phyloP scores from a whole-genome alignment of 495 filamentous ascomycete species.

The Hypoxylon cercidicola region DNA sequence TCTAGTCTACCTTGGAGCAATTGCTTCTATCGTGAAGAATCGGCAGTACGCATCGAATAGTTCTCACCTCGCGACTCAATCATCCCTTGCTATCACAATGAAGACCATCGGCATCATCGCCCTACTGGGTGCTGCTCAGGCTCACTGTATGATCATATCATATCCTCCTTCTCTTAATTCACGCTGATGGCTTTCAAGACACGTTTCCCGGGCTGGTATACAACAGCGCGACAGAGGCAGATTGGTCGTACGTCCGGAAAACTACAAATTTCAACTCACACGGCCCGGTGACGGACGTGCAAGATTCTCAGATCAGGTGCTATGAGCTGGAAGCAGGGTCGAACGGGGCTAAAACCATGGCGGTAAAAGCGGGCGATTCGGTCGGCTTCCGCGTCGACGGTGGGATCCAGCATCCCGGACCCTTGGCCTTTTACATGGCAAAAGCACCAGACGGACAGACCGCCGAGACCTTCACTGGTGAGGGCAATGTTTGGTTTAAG shows the following conservation, averaged over 20 bases:
- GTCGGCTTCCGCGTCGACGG: slow-evolving; percentile 56
- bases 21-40: not conserved
- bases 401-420: slow-evolving; percentile 58
- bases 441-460: slow-evolving; percentile 56
- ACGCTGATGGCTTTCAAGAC: not conserved
- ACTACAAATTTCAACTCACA: slow-evolving; percentile 56
- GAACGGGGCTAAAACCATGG: slow-evolving; percentile 43
- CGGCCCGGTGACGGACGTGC: slow-evolving; percentile 57
- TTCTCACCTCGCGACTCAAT: not conserved
- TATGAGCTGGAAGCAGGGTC: slow-evolving; percentile 48
- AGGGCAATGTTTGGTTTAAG: slow-evolving; percentile 65
- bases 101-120: not conserved
- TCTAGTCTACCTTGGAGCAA: not conserved
- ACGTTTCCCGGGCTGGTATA: slow-evolving; percentile 25
- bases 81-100: not conserved
- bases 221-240: slow-evolving; percentile 29
- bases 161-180: not conserved
- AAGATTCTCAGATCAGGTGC: slow-evolving; percentile 60
- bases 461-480: slow-evolving; percentile 56
- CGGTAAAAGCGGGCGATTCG: slow-evolving; percentile 54
- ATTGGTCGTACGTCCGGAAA: slow-evolving; percentile 54
- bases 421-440: slow-evolving; percentile 58
- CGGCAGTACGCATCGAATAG: not conserved
- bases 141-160: not conserved
- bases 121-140: not conserved